A percentile compares a stretch with the other conserved stretches of the same genome.
Evolutionary conservation across 2,329 filamentous ascomycete species (phyloP).

Genomic region (Botrytis aclada): DNA sequence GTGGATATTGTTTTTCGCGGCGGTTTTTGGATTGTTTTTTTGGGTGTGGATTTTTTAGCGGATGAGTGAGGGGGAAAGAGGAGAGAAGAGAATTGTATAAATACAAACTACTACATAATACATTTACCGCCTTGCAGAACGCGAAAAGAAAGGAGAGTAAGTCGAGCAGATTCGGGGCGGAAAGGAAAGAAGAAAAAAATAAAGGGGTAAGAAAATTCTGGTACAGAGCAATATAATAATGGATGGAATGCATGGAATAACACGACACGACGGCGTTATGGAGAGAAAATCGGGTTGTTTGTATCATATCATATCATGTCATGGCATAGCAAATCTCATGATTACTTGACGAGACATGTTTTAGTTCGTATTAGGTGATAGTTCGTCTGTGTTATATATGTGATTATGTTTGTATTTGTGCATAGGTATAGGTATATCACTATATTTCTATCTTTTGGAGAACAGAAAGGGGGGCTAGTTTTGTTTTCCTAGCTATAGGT

Average conservation of each 20-base stretch:
- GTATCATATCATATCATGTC: background rate
- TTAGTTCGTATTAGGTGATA: background rate
- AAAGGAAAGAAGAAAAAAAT: background rate
- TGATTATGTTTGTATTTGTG: too few species aligned
- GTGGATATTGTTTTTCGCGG: conserved; percentile 86
- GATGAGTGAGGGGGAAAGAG: too few species aligned
- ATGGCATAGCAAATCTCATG: background rate
- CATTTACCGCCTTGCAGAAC: background rate
- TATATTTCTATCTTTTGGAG: too few species aligned
- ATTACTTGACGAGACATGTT: background rate
- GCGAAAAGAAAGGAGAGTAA: background rate
- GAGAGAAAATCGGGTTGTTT: background rate
- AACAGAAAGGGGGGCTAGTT: too few species aligned
- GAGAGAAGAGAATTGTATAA: background rate
- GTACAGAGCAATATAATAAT: background rate
- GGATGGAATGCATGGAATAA: background rate
- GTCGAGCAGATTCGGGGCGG: background rate
- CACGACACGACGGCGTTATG: background rate
- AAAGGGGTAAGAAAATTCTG: background rate
- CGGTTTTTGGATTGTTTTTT: conserved; percentile 77
- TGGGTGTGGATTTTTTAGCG: conserved; percentile 83
- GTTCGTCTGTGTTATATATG: background rate
- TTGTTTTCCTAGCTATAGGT: too few species aligned
- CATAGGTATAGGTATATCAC: too few species aligned
- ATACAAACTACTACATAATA: background rate